Percentiles rank a stretch among this genome's conserved stretches.
Evolutionary conservation across 1,284 basidiomycete genomes (phyloP).

Genomic region (Ganoderma lingzhi): DNA sequence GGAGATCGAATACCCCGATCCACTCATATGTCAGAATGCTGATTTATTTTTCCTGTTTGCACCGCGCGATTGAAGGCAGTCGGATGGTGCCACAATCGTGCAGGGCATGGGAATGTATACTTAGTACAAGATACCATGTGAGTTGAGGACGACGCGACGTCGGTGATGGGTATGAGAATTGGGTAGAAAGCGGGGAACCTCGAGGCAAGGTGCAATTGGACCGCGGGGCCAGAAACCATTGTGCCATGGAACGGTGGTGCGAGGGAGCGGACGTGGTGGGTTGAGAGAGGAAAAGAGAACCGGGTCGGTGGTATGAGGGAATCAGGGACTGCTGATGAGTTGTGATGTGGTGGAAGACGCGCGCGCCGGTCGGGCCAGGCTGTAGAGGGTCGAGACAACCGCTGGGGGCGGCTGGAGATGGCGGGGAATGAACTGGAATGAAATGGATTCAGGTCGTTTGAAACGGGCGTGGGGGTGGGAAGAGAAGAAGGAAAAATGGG

Average conservation of each 20-base stretch:
- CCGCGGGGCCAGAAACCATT: constrained; percentile 3
- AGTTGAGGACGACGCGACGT: constrained; percentile 12
- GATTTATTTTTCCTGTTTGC: background rate
- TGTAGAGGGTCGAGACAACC: constrained; percentile 12
- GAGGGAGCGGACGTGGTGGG: constrained; percentile 13
- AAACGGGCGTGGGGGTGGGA: constrained; percentile 11
- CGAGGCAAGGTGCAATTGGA: constrained; percentile 32
- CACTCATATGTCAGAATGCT: constrained; percentile 14
- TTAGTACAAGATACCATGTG: constrained; percentile 8
- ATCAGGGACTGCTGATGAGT: constrained; percentile 17
- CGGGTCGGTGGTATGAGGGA: constrained; percentile 19
- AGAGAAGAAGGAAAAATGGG: constrained; percentile 15
- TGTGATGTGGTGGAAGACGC: constrained; percentile 10
- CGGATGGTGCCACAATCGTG: background rate
- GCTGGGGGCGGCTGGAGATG: constrained; percentile 7
- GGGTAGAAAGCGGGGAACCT: constrained; percentile 17
- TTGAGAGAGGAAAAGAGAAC: constrained; percentile 13
- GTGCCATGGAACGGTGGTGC: constrained; percentile 24
- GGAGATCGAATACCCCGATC: constrained; percentile 25
- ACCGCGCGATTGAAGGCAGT: background rate
- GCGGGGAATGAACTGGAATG: constrained; percentile 10
- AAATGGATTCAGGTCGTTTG: background rate
- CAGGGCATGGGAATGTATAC: background rate
- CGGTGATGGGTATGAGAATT: constrained; percentile 24
- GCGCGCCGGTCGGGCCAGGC: constrained; percentile 16